Conservation (phyloP, 139 green algal species). For the Haematococcus sp. region DNA sequence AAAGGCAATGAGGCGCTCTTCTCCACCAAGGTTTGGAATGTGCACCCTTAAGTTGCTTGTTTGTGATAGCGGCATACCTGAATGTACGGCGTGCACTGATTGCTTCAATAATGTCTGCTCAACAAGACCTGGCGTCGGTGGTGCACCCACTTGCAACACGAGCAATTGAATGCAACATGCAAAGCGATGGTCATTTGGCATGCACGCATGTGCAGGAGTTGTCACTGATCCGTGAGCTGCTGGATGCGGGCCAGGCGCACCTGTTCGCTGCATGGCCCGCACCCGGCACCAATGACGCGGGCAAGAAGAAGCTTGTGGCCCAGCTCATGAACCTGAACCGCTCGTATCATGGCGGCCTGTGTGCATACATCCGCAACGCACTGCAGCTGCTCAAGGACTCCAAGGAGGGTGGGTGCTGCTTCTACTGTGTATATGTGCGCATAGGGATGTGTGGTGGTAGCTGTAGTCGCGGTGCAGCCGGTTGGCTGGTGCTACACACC, state of each 20-base stretch:
- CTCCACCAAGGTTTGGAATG: conserved; percentile 28
- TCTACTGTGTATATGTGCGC: background rate
- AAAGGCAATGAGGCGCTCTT: conserved; percentile 44
- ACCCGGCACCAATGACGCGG: conserved; percentile 49
- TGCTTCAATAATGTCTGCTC: no score
- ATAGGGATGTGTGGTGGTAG: background rate
- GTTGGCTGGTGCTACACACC: no score
- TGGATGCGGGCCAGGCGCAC: conserved; percentile 71
- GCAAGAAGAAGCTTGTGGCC: conserved; percentile 56
- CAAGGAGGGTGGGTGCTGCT: conserved; percentile 58
- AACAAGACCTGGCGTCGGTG: no score
- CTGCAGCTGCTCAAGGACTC: conserved; percentile 79
- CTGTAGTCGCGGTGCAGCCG: no score
- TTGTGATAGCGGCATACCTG: no score
- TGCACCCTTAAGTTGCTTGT: no score
- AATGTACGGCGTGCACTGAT: no score
- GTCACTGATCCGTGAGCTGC: conserved; percentile 31
- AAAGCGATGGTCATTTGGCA: background rate
- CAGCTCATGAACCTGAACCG: conserved; percentile 74
- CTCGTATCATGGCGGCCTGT: conserved; percentile 83
- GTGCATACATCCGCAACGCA: conserved; percentile 86
- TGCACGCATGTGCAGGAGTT: conserved; percentile 25
- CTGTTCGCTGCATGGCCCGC: conserved; percentile 75
- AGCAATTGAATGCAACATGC: no score
- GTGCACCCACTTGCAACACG: no score